phyloP scores from a whole-genome alignment of 805 yeast genomes.

The Danielia reshetovae region DNA sequence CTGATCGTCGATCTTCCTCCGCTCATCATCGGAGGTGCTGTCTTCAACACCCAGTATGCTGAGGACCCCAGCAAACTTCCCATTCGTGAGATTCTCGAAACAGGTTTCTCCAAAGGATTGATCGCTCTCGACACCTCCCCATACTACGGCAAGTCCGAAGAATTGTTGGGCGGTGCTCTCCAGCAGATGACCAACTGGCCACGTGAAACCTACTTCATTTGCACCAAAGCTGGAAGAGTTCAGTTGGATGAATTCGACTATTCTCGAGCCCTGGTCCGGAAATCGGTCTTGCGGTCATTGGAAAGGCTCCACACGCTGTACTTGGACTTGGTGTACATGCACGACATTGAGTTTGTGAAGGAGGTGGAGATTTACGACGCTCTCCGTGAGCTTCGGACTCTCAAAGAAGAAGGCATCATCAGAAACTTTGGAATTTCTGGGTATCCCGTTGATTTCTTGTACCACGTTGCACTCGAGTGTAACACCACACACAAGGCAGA shows the following conservation, averaged over 20 bases:
- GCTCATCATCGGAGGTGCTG: conserved; percentile 82
- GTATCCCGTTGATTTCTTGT: conserved; percentile 72
- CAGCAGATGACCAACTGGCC: conserved; percentile 29
- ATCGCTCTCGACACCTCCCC: conserved; percentile 89
- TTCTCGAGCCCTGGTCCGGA: conserved; percentile 52
- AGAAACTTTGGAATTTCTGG: conserved; percentile 77
- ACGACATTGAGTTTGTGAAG: conserved; percentile 81
- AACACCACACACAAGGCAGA: conserved; percentile 23
- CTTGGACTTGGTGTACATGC: conserved; percentile 79
- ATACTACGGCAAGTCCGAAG: conserved; percentile 87
- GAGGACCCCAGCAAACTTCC: conserved; percentile 62
- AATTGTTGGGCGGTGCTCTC: conserved; percentile 65
- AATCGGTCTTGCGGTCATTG: conserved; percentile 64
- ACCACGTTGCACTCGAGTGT: conserved; percentile 41
- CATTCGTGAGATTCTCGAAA: conserved; percentile 49
- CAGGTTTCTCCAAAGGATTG: conserved; percentile 65
- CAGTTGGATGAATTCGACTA: conserved; percentile 71
- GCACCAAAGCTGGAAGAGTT: conserved; percentile 85
- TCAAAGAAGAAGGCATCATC: conserved; percentile 64
- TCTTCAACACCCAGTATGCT: conserved; percentile 77
- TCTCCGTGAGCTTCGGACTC: conserved; percentile 49
- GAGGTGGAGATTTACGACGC: conserved; percentile 58
- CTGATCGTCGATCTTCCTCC: conserved; percentile 42
- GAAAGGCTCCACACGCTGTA: conserved; percentile 62
- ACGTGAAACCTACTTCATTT: conserved; percentile 63